Evolutionary conservation across 106 monocot species (phyloP).

Genomic region (Allium sativum): DNA sequence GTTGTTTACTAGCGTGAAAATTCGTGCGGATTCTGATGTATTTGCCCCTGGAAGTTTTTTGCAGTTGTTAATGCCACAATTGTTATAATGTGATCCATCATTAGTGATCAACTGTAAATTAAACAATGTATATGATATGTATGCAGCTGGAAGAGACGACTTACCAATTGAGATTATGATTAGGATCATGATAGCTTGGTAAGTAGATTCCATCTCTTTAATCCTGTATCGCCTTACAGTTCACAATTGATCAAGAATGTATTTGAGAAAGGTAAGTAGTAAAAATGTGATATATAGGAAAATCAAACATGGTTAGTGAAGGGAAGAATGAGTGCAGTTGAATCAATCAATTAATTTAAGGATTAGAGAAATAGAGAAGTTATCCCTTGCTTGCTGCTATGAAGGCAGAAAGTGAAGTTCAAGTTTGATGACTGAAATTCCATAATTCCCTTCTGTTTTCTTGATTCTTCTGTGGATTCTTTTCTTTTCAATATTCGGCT

Average conservation of each 20-base stretch:
- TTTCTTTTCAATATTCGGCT: neutral
- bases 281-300: too few species aligned
- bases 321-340: conserved; percentile 8
- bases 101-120: too few species aligned
- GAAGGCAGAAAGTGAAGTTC: too few species aligned
- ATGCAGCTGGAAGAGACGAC: too few species aligned
- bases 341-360: conserved; percentile 1
- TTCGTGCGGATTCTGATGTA: conserved; percentile 23
- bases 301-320: neutral
- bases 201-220: neutral
- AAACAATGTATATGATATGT: too few species aligned
- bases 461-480: neutral
- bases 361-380: neutral
- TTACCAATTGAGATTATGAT: neutral
- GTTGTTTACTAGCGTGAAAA: conserved; percentile 70
- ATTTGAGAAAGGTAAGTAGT: too few species aligned
- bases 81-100: too few species aligned
- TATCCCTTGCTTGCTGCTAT: conserved; percentile 8
- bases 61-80: too few species aligned
- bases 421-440: too few species aligned
- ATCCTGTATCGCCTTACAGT: neutral
- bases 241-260: too few species aligned
- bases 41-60: conserved; percentile 3
- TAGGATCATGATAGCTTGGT: neutral
- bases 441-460: neutral